Conservation (phyloP, 192 early-diverging fungal species). For the Coemansia sp. region DNA sequence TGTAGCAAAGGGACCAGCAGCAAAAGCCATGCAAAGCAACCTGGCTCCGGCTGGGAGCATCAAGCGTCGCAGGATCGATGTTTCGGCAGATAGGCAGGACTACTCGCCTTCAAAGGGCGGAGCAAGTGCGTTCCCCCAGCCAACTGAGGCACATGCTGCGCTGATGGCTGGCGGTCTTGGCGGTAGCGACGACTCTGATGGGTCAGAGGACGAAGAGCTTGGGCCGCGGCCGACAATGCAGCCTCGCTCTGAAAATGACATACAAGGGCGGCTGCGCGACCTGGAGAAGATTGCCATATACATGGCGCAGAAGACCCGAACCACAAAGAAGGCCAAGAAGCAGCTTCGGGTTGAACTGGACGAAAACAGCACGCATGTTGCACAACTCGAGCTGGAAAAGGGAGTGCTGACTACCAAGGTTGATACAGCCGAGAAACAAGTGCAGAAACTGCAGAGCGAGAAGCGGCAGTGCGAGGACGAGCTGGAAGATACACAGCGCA, state of each 20-base stretch:
- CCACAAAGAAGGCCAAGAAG: constrained; percentile 50
- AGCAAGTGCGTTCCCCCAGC: not conserved
- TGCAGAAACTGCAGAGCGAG: constrained; percentile 14
- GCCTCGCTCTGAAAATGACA: constrained; percentile 28
- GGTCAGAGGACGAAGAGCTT: constrained; percentile 17
- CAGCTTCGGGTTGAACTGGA: constrained; percentile 55
- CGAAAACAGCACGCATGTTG: constrained; percentile 44
- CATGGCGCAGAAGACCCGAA: constrained; percentile 56
- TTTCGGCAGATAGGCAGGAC: not conserved
- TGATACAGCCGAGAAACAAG: constrained; percentile 27
- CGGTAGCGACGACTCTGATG: constrained; percentile 19
- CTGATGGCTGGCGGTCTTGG: constrained; percentile 12
- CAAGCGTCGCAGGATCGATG: constrained; percentile 28
- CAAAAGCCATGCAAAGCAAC: constrained; percentile 4
- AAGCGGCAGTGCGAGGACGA: constrained; percentile 27
- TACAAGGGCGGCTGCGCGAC: constrained; percentile 74
- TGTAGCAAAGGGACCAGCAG: not conserved
- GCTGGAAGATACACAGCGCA: constrained; percentile 28
- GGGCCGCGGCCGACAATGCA: constrained; percentile 32
- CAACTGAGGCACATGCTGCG: not conserved
- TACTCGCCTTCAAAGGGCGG: constrained; percentile 1
- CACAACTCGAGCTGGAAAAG: constrained; percentile 47
- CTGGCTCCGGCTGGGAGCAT: constrained; percentile 20
- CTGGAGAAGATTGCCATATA: constrained; percentile 57
- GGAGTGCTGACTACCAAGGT: constrained; percentile 27